These are phyloP conservation scores for Salmacisia buchloeana DNA, from an alignment of 1,284 basidiomycete genomes.

Conservation along the genomic window DNA sequence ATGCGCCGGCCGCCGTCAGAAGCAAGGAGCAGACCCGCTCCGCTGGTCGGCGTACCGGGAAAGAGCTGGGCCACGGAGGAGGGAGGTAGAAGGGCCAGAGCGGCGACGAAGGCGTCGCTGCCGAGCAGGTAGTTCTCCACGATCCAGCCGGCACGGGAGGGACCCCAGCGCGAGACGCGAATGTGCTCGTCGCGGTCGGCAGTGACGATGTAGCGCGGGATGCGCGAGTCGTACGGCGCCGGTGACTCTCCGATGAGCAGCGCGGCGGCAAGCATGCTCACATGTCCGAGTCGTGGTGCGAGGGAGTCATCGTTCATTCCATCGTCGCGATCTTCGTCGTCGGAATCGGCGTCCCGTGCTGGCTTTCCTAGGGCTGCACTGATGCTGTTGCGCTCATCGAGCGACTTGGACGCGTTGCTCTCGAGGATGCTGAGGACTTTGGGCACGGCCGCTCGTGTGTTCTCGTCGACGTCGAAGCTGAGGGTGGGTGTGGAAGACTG, in stretches of 20 bases:
- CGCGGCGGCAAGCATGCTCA: slow-evolving; percentile 40
- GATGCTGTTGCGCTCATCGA: not conserved
- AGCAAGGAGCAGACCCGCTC: slow-evolving; percentile 23
- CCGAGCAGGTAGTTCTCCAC: slow-evolving; percentile 40
- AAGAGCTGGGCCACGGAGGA: not conserved
- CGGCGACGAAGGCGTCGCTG: slow-evolving; percentile 34
- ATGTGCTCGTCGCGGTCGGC: slow-evolving; percentile 49
- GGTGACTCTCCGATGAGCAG: slow-evolving; percentile 29
- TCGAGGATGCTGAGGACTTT: not conserved
- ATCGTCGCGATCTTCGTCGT: slow-evolving; percentile 27
- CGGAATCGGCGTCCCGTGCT: slow-evolving; percentile 13
- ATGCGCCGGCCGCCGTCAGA: slow-evolving; percentile 35
- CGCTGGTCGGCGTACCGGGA: not conserved
- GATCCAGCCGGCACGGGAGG: slow-evolving; percentile 30
- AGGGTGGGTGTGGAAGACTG: slow-evolving; percentile 8
- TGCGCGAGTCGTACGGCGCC: not conserved
- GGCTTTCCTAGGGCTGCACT: not conserved
- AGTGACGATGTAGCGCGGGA: slow-evolving; percentile 27
- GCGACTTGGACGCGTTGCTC: not conserved
- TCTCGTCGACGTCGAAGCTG: slow-evolving; percentile 23
- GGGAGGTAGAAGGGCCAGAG: slow-evolving; percentile 23
- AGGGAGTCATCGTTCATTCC: slow-evolving; percentile 24
- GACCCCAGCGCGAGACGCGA: slow-evolving; percentile 45
- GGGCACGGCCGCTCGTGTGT: not conserved
- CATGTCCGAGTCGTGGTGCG: slow-evolving; percentile 38